phyloP scores from a whole-genome alignment of 108 stramenopile genomes.

The Parmales sp. region DNA sequence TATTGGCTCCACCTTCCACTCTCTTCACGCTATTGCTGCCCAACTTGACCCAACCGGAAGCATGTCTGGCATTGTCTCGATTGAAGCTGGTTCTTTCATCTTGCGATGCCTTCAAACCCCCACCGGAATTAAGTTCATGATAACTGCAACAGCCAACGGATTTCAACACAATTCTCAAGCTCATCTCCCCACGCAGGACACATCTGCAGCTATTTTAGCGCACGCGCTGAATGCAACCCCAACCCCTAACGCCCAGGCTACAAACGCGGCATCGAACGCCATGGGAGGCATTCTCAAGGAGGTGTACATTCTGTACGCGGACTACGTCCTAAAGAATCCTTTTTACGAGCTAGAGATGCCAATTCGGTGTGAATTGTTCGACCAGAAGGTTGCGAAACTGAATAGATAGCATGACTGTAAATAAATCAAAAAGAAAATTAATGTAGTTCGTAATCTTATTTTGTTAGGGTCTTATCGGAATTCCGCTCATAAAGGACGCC shows the following conservation, averaged over 20 bases:
- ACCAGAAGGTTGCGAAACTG: background rate
- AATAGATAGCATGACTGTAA: too few relatives aligned
- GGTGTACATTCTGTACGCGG: slow-evolving; percentile 44
- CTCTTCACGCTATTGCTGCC: slow-evolving; percentile 48
- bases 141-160: too few relatives aligned
- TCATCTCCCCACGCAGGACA: too few relatives aligned
- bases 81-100: slow-evolving; percentile 43
- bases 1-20: slow-evolving; percentile 48
- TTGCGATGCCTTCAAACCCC: slow-evolving; percentile 39
- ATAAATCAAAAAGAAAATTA: too few relatives aligned
- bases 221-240: too few relatives aligned
- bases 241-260: too few relatives aligned
- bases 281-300: slow-evolving; percentile 31
- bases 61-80: slow-evolving; percentile 41
- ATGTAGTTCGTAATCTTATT: too few relatives aligned
- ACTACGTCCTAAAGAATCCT: slow-evolving; percentile 57
- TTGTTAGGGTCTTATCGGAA: too few relatives aligned
- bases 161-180: too few relatives aligned
- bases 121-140: slow-evolving; percentile 45
- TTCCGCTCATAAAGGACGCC: too few relatives aligned
- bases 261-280: slow-evolving; percentile 32
- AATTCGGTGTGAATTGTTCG: slow-evolving; percentile 47
- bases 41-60: slow-evolving; percentile 44
- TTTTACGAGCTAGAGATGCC: slow-evolving; percentile 56
- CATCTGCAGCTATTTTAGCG: too few relatives aligned